Evolutionary conservation across 768 basidiomycete genomes (phyloP), one percentile per base, ranked within the genome.

Genomic region (Daedaleopsis sinensis): DNA sequence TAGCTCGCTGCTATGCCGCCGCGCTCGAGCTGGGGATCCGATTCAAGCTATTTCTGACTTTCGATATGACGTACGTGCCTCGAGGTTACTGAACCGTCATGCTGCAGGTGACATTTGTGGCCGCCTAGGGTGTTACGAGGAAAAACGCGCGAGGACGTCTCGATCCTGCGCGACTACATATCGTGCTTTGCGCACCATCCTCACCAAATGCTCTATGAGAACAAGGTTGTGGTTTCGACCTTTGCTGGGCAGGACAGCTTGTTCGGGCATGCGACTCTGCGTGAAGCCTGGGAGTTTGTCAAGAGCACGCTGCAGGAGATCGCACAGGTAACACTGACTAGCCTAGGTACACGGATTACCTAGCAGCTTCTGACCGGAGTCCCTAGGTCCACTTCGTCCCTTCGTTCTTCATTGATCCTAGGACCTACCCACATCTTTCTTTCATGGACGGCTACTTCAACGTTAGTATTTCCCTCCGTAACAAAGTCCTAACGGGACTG

Each of bases 391-490:
- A 70, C 48, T 65, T 74, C 36, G 61, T 71, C n/a, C 74, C 73
- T 0, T 65, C 72, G 15, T 76, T 72, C 57, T 74, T 76, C 61
- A 62, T 70, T 5, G 65, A 70, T 58, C 66, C 70, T 15, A 55
- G 57, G 19, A 83, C 84, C 53, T 73, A 75, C 37, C 65, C 61
- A n/a, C 19, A 1, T 13, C 38, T 66, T 32, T 58, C 70, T 0
- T 72, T 72, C 64, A 77, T 78, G 69, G 77, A 80, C 58, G 81
- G 80, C 24, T 77, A 79, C 58, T 75, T 76, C 60, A 66, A 72
- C 50, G 75, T 72, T 13, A 27, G 47, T 15, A 5, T 3, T 18
- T 42, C 11, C 47, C 15, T 21, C 12, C 15, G 4, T 3, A 21
- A 16, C 46, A n/a, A 47, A 16, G 32, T 39, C 39, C 12, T 16